A percentile compares a stretch with the other conserved stretches of the same genome.
These are phyloP conservation scores for Suillus hirtellus DNA, from an alignment of 768 basidiomycete species.

Conservation along the genomic window DNA sequence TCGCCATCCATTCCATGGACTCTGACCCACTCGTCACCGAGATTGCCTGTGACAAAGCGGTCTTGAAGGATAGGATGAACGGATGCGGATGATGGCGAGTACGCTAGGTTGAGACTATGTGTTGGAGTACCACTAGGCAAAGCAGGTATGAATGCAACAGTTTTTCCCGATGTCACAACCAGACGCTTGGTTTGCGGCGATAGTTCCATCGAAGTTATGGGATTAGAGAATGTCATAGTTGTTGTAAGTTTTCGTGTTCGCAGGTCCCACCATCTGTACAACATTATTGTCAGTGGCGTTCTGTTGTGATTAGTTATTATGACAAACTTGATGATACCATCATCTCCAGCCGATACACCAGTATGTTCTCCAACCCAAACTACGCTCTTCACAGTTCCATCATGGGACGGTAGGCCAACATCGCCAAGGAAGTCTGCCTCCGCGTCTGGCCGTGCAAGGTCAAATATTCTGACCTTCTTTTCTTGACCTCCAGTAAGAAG, in stretches of 20 bases:
- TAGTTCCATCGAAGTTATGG: conserved; percentile 94
- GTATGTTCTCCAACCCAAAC: conserved; percentile 90
- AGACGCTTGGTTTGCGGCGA: conserved; percentile 79
- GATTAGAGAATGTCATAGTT: conserved; percentile 67
- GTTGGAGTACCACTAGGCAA: conserved; percentile 61
- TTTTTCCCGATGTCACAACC: conserved; percentile 89
- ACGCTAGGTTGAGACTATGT: conserved; percentile 77
- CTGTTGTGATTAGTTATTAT: not conserved
- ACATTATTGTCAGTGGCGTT: conserved; percentile 15
- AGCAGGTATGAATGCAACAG: conserved; percentile 87
- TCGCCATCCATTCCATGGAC: conserved; percentile 89
- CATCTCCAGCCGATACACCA: conserved; percentile 90
- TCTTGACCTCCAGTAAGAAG: conserved; percentile 94
- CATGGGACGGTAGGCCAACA: conserved; percentile 64
- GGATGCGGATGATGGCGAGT: conserved; percentile 91
- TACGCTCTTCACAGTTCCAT: conserved; percentile 89
- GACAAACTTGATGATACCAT: conserved; percentile 80
- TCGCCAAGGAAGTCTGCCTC: conserved; percentile 81
- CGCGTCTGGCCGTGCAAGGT: conserved; percentile 82
- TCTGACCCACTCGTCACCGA: conserved; percentile 94
- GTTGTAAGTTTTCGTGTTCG: conserved; percentile 74
- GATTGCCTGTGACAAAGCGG: conserved; percentile 89
- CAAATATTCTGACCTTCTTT: conserved; percentile 95
- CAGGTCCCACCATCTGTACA: conserved; percentile 92
- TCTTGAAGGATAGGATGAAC: conserved; percentile 89